A percentile compares a stretch with the other conserved stretches of the same genome.
Evolutionary conservation across 1,139 yeast species (phyloP).

Genomic region (Saccharomyces hybrid): DNA sequence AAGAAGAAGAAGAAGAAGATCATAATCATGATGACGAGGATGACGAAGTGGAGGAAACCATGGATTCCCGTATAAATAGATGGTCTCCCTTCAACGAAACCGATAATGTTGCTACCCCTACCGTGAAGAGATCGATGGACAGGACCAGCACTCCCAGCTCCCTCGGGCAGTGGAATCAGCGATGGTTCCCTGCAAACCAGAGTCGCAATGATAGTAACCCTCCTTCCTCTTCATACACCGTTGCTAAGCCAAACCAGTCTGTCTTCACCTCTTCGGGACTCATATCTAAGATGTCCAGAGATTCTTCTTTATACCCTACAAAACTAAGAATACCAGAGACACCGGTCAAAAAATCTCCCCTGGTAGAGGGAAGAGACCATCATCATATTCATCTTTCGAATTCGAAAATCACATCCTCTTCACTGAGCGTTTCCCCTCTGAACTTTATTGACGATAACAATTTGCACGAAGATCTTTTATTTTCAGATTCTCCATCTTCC

Average conservation of each 20-base stretch:
- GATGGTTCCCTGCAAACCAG: slow-evolving; percentile 2
- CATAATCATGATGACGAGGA: no score
- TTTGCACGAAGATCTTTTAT: not conserved
- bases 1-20: slow-evolving; percentile 14
- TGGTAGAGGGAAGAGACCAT: slow-evolving; percentile 14
- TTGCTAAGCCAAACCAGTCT: slow-evolving; percentile 23
- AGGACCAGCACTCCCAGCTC: not conserved
- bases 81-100: slow-evolving; percentile 25
- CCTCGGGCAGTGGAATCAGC: not conserved
- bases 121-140: not conserved
- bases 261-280: slow-evolving; percentile 26
- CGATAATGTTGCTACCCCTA: slow-evolving; percentile 5
- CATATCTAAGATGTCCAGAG: slow-evolving; percentile 23
- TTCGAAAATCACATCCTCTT: not conserved
- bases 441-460: not conserved
- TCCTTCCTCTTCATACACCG: slow-evolving; percentile 3
- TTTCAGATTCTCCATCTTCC: not conserved
- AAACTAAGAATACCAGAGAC: slow-evolving; percentile 28
- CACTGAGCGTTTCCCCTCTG: not conserved
- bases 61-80: slow-evolving; percentile 13
- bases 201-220: slow-evolving; percentile 5
- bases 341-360: slow-evolving; percentile 30
- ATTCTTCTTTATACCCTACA: slow-evolving; percentile 14
- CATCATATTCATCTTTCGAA: slow-evolving; percentile 2
- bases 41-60: slow-evolving; percentile 4